Percentiles rank a stretch among this genome's conserved stretches.
phyloP scores from a whole-genome alignment of 2,329 filamentous ascomycete genomes.

The Colletotrichum kahawae region DNA sequence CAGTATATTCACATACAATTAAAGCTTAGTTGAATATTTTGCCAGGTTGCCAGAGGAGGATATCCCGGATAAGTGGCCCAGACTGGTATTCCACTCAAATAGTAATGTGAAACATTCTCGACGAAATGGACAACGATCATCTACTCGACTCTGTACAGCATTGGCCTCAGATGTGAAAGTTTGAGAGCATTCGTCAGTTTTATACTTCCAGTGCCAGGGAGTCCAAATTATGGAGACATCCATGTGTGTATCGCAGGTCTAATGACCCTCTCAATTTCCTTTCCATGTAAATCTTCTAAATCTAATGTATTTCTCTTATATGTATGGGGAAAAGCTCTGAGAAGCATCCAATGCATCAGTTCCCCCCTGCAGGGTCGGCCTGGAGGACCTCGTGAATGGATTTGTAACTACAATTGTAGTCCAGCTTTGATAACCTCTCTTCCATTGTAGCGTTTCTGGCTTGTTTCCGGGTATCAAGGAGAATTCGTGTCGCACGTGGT shows the following conservation, averaged over 20 bases:
- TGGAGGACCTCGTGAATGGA: neutral
- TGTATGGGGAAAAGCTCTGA: accelerated
- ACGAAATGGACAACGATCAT: neutral
- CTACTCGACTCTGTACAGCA: too few relatives aligned
- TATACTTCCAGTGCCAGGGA: too few relatives aligned
- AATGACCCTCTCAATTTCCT: too few relatives aligned
- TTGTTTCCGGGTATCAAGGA: neutral
- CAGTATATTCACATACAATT: too few relatives aligned
- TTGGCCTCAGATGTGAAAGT: too few relatives aligned
- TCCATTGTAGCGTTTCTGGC: neutral
- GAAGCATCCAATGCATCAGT: neutral
- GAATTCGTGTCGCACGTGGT: neutral
- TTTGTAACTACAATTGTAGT: neutral
- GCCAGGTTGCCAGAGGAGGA: neutral
- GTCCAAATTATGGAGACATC: too few relatives aligned
- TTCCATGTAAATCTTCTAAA: neutral
- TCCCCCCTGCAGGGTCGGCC: neutral
- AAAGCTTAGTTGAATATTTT: neutral
- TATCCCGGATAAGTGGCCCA: accelerated
- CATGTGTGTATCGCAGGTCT: too few relatives aligned
- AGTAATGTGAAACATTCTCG: neutral
- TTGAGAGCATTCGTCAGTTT: too few relatives aligned
- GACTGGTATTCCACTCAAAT: neutral
- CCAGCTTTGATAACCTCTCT: neutral
- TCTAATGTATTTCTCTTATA: neutral